Base-by-base conservation (phyloP, 2,329 filamentous ascomycete genomes). In the Pseudogymnoascus sp. region DNA sequence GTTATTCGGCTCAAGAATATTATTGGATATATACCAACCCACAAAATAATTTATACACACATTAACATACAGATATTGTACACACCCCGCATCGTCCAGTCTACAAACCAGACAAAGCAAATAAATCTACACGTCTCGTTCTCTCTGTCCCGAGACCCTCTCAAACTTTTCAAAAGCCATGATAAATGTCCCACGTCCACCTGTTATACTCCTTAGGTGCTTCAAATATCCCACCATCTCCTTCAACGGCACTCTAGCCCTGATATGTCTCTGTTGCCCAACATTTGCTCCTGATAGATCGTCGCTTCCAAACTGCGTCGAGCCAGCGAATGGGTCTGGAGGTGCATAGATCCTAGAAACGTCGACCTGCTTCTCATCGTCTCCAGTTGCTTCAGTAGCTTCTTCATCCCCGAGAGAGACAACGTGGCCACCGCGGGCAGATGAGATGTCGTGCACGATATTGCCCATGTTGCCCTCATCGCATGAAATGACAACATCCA, bases 211-310 rank as follows among this genome's bases (percentile, higher is more conserved):
- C 62, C 95, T 81, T 67, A 99, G 77, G 73, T 96, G 90, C 73
- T 91, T 91, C 69, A 97, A 80, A 75, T 97, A 99, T 45, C 93
- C 90, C 37, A 97, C 87, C 91, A 97, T 97, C 76, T 97, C 93
- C 77, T 95, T 96, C 70, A 97, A 80, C 34, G 95, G 95, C 29
- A 97, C 93, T 70, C 90, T 86, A 21, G 93, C 95, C 10, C 88
- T 86, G 68, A 99, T 91, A 60, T 88, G 81, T 63, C 82, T 75
- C 64, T 85, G 83, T 34, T 81, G 75, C 3, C 72, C 71, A 36
- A 71, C 11, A 57, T 57, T 57, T 57, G 51, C 29, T 34, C 29
- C 51, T 14, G 51, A 34, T 36, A 57, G 29, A 14, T 36, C n/a
- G n/a, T 34, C 16, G 6, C 34, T 36, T 57, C 29, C 51, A 57